Evolutionary conservation across 176 grass and related monocot species (phyloP).

Genomic region (Elymus sibiricus): DNA sequence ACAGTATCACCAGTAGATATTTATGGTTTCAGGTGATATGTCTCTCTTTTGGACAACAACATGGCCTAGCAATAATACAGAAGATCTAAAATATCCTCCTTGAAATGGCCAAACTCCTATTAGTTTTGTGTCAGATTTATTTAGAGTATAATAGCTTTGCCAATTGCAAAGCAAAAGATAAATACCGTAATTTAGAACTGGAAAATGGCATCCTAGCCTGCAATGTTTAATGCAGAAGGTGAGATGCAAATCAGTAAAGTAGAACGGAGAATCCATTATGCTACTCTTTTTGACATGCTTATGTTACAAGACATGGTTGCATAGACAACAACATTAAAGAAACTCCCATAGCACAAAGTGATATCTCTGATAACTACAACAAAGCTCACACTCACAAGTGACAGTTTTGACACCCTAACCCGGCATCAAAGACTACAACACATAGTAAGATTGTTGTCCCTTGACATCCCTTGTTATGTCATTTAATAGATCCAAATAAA

Average conservation of each 20-base stretch:
- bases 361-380: not conserved
- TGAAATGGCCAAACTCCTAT: no score
- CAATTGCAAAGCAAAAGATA: not conserved
- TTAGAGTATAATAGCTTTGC: not conserved
- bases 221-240: not conserved
- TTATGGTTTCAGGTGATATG: no score
- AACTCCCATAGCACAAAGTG: not conserved
- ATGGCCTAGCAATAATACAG: no score
- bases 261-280: not conserved
- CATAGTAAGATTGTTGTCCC: no score
- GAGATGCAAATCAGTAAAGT: not conserved
- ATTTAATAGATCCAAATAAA: not conserved
- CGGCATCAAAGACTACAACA: no score
- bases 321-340: not conserved
- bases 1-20: no score
- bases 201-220: not conserved
- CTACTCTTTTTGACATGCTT: not conserved
- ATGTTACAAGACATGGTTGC: conserved; percentile 71
- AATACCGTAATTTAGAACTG: not conserved
- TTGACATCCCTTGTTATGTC: not conserved
- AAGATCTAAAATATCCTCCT: no score
- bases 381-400: no score
- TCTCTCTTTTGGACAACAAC: no score
- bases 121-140: not conserved
- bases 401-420: no score